Evolutionary conservation across 148 eudicot genomes (phyloP).

Genomic region (Cornus florida): DNA sequence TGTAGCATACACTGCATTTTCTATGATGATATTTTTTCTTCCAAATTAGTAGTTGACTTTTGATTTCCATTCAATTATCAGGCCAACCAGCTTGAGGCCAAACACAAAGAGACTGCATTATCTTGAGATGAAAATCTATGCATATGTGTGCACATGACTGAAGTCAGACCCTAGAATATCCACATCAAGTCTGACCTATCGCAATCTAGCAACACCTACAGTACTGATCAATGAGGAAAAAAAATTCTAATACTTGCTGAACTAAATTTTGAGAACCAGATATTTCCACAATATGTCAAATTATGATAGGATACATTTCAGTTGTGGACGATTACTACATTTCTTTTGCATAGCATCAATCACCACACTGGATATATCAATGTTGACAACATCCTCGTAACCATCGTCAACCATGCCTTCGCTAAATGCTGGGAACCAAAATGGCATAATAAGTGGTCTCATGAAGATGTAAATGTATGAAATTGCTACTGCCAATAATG

Average conservation of each 20-base stretch:
- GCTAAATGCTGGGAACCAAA: slow-evolving; percentile 60
- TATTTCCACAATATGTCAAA: background rate
- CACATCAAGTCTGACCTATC: background rate
- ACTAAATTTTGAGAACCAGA: background rate
- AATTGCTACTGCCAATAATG: background rate
- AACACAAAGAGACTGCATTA: background rate
- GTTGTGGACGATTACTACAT: slow-evolving; percentile 47
- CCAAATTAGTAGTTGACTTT: background rate
- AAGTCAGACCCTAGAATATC: background rate
- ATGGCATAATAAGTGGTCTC: background rate
- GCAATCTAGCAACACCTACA: background rate
- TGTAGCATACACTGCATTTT: background rate
- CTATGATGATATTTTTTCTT: background rate
- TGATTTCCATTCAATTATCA: background rate
- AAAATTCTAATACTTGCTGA: background rate
- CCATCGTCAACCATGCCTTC: slow-evolving; percentile 86
- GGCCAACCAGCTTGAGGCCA: background rate
- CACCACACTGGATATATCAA: slow-evolving; percentile 83
- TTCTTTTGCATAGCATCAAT: slow-evolving; percentile 78
- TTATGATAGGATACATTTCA: slow-evolving; percentile 58
- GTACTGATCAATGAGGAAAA: background rate
- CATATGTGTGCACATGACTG: background rate
- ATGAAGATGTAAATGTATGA: background rate
- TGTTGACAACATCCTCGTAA: slow-evolving; percentile 64
- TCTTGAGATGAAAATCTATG: background rate